phyloP scores from a whole-genome alignment of 2,329 filamentous ascomycete species.

The Claviceps sp. region DNA sequence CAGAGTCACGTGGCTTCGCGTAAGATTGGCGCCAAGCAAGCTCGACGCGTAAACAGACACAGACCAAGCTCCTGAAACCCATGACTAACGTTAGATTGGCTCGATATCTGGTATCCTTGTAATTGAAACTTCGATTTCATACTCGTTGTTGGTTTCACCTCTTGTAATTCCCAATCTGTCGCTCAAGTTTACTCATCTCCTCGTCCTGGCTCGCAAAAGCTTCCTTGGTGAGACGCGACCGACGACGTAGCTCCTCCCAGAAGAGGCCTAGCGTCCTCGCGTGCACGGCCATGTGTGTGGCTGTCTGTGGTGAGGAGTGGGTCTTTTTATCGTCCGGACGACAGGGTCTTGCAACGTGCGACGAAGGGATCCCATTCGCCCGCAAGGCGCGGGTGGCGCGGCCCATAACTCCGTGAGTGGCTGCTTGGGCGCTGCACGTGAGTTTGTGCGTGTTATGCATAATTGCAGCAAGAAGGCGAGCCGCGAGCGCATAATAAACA shows the following conservation, averaged over 20 bases:
- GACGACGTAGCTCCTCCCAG: neutral
- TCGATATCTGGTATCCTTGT: too few species aligned
- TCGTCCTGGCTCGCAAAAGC: neutral
- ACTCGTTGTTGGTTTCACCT: too few species aligned
- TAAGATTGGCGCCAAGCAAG: neutral
- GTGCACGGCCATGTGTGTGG: neutral
- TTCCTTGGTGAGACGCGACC: slow-evolving; percentile 5
- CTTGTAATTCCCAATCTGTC: neutral
- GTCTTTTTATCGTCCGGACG: slow-evolving; percentile 3
- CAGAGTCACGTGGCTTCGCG: slow-evolving; percentile 3
- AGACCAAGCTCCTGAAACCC: too few species aligned
- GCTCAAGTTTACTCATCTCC: neutral
- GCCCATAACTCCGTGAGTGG: neutral
- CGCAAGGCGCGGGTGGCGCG: neutral
- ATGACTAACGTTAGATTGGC: too few species aligned
- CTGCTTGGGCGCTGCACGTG: neutral
- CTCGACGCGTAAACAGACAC: too few species aligned
- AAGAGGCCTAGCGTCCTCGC: neutral
- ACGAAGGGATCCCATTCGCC: too few species aligned
- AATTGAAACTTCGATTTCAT: too few species aligned
- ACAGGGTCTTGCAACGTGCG: neutral
- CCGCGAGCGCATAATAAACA: neutral
- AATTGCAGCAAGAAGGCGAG: neutral
- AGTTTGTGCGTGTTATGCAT: neutral
- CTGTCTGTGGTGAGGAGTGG: neutral